A percentile compares a stretch with the other conserved stretches of the same genome.
Conservation (phyloP, 2,329 filamentous ascomycete species). For the Macroventuria anomochaeta region DNA sequence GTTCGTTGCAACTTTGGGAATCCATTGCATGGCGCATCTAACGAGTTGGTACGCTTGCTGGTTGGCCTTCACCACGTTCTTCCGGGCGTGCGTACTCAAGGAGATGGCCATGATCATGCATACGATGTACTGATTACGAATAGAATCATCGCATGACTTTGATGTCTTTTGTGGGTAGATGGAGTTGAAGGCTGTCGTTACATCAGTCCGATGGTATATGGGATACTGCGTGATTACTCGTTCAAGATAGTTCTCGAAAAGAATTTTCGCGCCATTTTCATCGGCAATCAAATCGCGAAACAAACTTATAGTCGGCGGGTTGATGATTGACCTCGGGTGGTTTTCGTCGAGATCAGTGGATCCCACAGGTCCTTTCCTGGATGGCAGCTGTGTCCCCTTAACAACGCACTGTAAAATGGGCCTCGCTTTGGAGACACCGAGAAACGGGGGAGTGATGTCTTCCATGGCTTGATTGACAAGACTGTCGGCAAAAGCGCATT, state of each 20-base stretch:
- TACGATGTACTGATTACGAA: constrained; percentile 45
- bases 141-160: constrained; percentile 33
- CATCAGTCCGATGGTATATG: constrained; percentile 46
- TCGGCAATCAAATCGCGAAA: constrained; percentile 39
- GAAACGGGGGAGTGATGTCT: constrained; percentile 46
- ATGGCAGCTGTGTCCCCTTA: constrained; percentile 44
- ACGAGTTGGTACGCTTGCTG: constrained; percentile 42
- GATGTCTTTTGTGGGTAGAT: constrained; percentile 38
- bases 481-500: constrained; percentile 38
- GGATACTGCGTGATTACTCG: constrained; percentile 47
- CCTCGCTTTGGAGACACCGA: constrained; percentile 42
- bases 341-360: constrained; percentile 47
- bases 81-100: constrained; percentile 43
- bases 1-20: constrained; percentile 46
- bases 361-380: constrained; percentile 42
- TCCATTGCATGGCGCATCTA: constrained; percentile 46
- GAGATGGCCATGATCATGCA: constrained; percentile 49
- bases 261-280: constrained; percentile 39
- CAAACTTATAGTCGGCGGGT: constrained; percentile 37
- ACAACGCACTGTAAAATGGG: constrained; percentile 46
- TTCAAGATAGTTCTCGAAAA: constrained; percentile 44
- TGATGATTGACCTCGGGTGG: constrained; percentile 47
- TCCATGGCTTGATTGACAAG: constrained; percentile 45
- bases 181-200: constrained; percentile 42
- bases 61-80: constrained; percentile 44